Evolutionary conservation across 2,329 filamentous ascomycete genomes (phyloP), one percentile per base, ranked within the genome.

Genomic region (Fusarium devonianum): DNA sequence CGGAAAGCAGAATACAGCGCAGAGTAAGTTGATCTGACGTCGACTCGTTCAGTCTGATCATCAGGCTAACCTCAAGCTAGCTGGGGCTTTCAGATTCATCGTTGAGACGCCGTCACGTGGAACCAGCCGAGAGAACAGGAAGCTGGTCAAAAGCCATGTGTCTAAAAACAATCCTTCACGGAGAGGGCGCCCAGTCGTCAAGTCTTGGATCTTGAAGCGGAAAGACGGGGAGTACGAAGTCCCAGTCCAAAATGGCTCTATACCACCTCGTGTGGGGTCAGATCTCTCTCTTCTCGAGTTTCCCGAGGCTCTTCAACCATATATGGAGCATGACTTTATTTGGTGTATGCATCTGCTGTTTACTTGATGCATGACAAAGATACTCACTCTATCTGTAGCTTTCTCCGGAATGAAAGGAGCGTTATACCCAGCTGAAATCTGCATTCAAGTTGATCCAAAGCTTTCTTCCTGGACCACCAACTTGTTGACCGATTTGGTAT

Each of bases 201-300:
- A n/a, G 5, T 62, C 58, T 4, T 62, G 58, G 58, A 62, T 62
- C 4, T 1, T 50, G 4, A 40, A 53, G 8, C 23, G 43, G 14
- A 13, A 14, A 6, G 43, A 50, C 1, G 12, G 21, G 4, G 5
- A 3, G 19, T 7, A 28, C 8, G n/a, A 19, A 1, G 2, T 54
- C 0, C 14, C 40, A 7, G 30, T 50, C 4, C 30, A 37, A 3
- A 39, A 51, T 44, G 33, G 44, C 1, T 44, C 42, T 4, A 52
- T 46, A 6, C 60, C 60, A 4, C 12, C 17, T 1, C 57, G 48
- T 4, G 48, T 63, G 4, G 60, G 54, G 0, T 41, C 53, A 1
- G 50, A 61, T 7, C 12, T 63, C 2, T 61, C 60, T 7, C 28
- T 61, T 3, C 35, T 63, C 13, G 50, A 52, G n/a, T 62, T 63